A percentile compares a stretch with the other conserved stretches of the same genome.
Conservation (phyloP, 2,329 filamentous ascomycete species). For the Pseudodiploospora longispora region DNA sequence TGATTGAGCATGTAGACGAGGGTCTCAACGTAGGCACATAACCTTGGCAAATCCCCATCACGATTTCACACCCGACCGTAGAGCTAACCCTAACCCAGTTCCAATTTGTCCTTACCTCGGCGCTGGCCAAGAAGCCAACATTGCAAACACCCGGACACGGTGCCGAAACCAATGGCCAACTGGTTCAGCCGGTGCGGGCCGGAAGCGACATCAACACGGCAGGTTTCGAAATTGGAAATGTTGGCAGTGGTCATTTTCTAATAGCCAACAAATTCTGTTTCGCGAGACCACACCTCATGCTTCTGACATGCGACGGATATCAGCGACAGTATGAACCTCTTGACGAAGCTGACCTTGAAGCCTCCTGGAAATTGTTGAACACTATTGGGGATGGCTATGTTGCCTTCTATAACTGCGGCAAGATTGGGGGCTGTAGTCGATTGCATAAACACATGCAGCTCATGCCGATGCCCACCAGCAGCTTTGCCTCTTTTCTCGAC, state of each 20-base stretch:
- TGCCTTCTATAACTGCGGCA: slow-evolving; percentile 39
- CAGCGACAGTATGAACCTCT: slow-evolving; percentile 37
- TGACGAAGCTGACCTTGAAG: slow-evolving; percentile 29
- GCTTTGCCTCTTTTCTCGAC: slow-evolving; percentile 20
- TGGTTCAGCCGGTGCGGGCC: slow-evolving; percentile 9
- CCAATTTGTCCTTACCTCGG: slow-evolving; percentile 5
- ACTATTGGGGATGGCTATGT: slow-evolving; percentile 23
- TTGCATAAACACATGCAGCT: slow-evolving; percentile 43
- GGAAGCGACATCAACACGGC: slow-evolving; percentile 35
- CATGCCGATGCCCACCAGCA: slow-evolving; percentile 18
- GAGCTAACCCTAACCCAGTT: slow-evolving; percentile 1
- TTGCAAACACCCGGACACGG: background rate
- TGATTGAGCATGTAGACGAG: slow-evolving; percentile 1
- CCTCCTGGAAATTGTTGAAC: slow-evolving; percentile 24
- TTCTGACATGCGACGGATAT: slow-evolving; percentile 38
- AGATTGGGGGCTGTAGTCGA: slow-evolving; percentile 35
- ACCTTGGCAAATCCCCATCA: background rate
- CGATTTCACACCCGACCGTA: background rate
- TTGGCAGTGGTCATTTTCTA: slow-evolving; percentile 35
- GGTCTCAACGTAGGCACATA: slow-evolving; percentile 4
- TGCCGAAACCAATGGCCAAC: background rate
- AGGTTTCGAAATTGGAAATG: slow-evolving; percentile 30
- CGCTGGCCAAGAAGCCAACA: slow-evolving; percentile 8
- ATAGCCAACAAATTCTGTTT: slow-evolving; percentile 41
- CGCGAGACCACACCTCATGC: slow-evolving; percentile 37